Evolutionary conservation across 2,329 filamentous ascomycete species (phyloP), one percentile per base, ranked within the genome.

Genomic region (Diaporthe nobilis): DNA sequence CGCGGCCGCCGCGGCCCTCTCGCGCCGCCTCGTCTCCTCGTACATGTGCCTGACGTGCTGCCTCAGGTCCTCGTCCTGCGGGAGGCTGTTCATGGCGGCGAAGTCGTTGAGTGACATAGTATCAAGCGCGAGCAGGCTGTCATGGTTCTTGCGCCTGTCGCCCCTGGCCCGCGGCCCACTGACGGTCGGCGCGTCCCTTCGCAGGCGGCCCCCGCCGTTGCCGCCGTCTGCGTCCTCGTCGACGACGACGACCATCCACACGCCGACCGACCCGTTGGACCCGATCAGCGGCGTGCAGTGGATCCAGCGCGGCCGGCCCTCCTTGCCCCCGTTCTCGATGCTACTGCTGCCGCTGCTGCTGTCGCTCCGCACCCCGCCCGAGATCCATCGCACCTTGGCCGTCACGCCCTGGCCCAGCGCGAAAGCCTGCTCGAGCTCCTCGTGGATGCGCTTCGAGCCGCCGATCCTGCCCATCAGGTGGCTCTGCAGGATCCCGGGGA

Each of bases 181-280:
- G 44, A 61, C 42, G 31, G 58, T 28, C 13, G 71, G 44, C 63
- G 71, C 39, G 17, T 44, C 34, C 75, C 47, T 28, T 53, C 53
- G 34, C 34, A 49, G 37, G 34, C 65, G 47, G 20, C 28, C 17
- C 25, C 58, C 44, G 13, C 44, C 34, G 37, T 20, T 22, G 9
- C 22, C 7, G 47, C 25, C 51, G 10, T 70, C 60, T 4, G 28
- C 37, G 10, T 94, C 91, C 72, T 92, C 92, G 77, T 95, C 92
- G 4, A 94, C 90, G 20, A 95, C 87, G 0, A 95, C 88, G 8
- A 95, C 87, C 92, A 95, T 94, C 94, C 94, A 95, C 0, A 95
- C 93, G 22, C 94, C 94, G 0, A 95, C 90, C 4, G 89, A 86
- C 2, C 92, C 92, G 77, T 92, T 92, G 57, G 88, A 88, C 3